Conservation (phyloP, 106 monocot species). For the Agapanthus africanus region DNA sequence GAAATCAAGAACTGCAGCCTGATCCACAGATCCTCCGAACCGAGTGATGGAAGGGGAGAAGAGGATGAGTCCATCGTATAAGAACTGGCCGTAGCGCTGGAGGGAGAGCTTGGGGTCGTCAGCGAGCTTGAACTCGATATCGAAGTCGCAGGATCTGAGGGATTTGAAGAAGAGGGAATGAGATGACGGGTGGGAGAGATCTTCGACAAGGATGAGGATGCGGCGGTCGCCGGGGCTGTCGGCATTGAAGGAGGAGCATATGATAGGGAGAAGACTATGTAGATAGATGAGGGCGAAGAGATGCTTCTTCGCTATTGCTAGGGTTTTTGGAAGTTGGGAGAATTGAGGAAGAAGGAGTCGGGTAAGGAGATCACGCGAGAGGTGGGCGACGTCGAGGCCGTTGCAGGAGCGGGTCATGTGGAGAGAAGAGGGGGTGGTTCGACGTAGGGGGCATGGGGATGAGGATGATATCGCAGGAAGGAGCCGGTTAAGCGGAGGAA, state of each 20-base stretch:
- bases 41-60: slow-evolving; percentile 74
- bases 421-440: too few relatives aligned
- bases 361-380: too few relatives aligned
- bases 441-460: too few relatives aligned
- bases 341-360: too few relatives aligned
- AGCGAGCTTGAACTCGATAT: slow-evolving; percentile 80
- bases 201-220: slow-evolving; percentile 82
- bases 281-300: too few relatives aligned
- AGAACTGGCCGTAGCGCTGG: slow-evolving; percentile 71
- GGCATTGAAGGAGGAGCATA: slow-evolving; percentile 27
- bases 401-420: too few relatives aligned
- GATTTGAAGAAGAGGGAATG: slow-evolving; percentile 85
- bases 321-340: too few relatives aligned
- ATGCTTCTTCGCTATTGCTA: too few relatives aligned
- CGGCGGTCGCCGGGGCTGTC: slow-evolving; percentile 53
- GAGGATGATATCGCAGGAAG: too few relatives aligned
- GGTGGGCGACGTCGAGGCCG: too few relatives aligned
- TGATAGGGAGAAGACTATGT: slow-evolving; percentile 19
- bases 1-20: slow-evolving; percentile 69
- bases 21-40: slow-evolving; percentile 85
- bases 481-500: too few relatives aligned
- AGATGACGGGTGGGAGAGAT: slow-evolving; percentile 72
- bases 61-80: slow-evolving; percentile 76
- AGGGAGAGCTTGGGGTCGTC: slow-evolving; percentile 71
- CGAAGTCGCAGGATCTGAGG: slow-evolving; percentile 62